Evolutionary conservation across 352 stramenopile genomes (phyloP), one percentile per base, ranked within the genome.

Genomic region (Aphanomyces cochlioides): DNA sequence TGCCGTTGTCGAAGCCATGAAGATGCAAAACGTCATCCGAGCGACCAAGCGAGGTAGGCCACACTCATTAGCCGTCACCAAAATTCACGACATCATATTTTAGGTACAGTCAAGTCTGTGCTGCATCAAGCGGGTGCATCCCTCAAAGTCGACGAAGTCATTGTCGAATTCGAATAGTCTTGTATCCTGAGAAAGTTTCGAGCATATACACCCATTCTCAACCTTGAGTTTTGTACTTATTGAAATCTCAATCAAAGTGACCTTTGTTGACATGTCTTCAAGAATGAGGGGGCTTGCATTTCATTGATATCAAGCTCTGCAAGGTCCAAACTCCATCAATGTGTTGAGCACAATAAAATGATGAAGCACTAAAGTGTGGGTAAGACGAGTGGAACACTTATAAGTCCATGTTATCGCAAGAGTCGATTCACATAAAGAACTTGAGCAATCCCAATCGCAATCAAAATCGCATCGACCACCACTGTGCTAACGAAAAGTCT

Each of bases 11-110:
- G 96, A 99, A 76, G 96, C 96, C 15, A 99, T 99, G 96, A 99
- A 99, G 79, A 99, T 99, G 96, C 95, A 98, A 81, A 99, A 99
- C 76, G 88, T 98, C 40, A 82, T 99, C 43, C 89, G 90, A 21
- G 92, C 95, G 13, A 83, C 96, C 75, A 93, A 93, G 75, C 84
- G 78, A n/a, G 92, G 89, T 43, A 70, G 7, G 58, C n/a, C 36
- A 54, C 12, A 56, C 7, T 10, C 8, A 56, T 56, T 3, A 13
- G 12, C 8, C 34, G 39, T 28, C 19, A 28, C 13, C 19, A n/a
- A 61, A 15, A n/a, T 37, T 37, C 19, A 17, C 21, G 13, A 61
- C 28, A 61, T 53, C 28, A 57, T 47, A 21, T 66, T 15, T 10
- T 45, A 59, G 65, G 65, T 71, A 66, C 88, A 19, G 87, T 99